Evolutionary conservation across 305 asterid genomes (phyloP), one percentile per base, ranked within the genome.

Genomic region (Andrographis paniculata): DNA sequence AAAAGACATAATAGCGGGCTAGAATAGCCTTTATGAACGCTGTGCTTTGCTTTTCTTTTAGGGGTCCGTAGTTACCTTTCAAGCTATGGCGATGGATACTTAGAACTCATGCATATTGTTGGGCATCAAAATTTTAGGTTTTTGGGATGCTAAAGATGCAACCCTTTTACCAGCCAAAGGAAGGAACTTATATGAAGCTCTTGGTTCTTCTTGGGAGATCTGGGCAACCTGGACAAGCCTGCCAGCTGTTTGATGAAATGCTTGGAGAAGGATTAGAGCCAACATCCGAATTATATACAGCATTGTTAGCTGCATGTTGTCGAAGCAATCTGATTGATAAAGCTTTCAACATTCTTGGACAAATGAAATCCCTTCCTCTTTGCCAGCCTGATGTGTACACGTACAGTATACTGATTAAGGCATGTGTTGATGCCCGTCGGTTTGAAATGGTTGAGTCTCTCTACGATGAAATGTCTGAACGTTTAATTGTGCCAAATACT

Each of bases 301-400:
- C 96, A 1, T 62, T 91, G 65, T 64, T 91, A 52, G 82, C 62
- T 47, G 93, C 96, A 3, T 86, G 85, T 44, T 74, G 89, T 64
- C 73, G 85, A 61, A 86, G 79, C 79, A 78, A 75, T 69, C 54
- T 76, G 36, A 65, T 86, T 14, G 82, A 77, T 30, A 78, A 75
- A 59, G 96, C 95, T 11, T 81, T 83, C 52, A 2, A 76, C 2
- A 20, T 80, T 67, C 87, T 86, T 44, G 74, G 71, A 17, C 65
- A 67, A 19, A 91, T 86, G 96, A 77, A 73, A 55, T 22, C 64
- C 9, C 58, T 80, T 46, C 89, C 99, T 56, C 77, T 19, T 35
- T 78, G 96, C 70, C 96, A 75, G 69, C 96, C 99, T 1, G 94
- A 91, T 63, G 95, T 86, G 47, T 78, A 80, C 56, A 80, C 95